Evolutionary conservation across 106 monocot species (phyloP).

Genomic region (Acanthochlamys bracteata): DNA sequence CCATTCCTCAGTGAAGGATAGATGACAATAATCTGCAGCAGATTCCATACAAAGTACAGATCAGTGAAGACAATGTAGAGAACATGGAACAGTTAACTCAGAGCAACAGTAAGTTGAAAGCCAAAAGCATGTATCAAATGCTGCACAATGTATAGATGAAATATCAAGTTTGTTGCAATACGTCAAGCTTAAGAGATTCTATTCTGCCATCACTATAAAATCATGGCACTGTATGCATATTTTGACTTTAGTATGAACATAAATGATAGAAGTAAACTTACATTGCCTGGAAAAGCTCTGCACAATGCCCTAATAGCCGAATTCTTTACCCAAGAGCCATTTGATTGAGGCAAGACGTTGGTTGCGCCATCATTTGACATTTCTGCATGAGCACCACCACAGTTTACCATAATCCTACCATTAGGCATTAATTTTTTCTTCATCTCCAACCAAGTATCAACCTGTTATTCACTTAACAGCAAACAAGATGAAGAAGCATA

Average conservation of each 20-base stretch:
- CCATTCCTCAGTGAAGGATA: too few relatives aligned
- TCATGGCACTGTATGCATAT: neutral
- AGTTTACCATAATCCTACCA: slow-evolving; percentile 89
- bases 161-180: too few relatives aligned
- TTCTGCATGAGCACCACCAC: slow-evolving; percentile 60
- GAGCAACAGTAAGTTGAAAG: too few relatives aligned
- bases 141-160: too few relatives aligned
- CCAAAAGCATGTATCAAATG: too few relatives aligned
- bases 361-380: slow-evolving; percentile 13
- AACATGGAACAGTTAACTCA: too few relatives aligned
- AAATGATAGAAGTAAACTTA: slow-evolving; percentile 1
- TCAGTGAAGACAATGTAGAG: too few relatives aligned
- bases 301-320: slow-evolving; percentile 57
- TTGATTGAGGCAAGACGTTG: neutral
- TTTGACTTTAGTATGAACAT: neutral
- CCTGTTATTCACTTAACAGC: slow-evolving; percentile 28
- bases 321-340: slow-evolving; percentile 52
- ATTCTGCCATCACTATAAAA: too few relatives aligned
- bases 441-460: slow-evolving; percentile 62
- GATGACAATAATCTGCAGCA: too few relatives aligned
- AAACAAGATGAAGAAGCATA: too few relatives aligned
- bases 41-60: too few relatives aligned
- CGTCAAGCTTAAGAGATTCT: too few relatives aligned
- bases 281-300: slow-evolving; percentile 50
- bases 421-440: slow-evolving; percentile 68